Evolutionary conservation across 495 filamentous ascomycete genomes (phyloP).

Genomic region (Penicillium canescens): DNA sequence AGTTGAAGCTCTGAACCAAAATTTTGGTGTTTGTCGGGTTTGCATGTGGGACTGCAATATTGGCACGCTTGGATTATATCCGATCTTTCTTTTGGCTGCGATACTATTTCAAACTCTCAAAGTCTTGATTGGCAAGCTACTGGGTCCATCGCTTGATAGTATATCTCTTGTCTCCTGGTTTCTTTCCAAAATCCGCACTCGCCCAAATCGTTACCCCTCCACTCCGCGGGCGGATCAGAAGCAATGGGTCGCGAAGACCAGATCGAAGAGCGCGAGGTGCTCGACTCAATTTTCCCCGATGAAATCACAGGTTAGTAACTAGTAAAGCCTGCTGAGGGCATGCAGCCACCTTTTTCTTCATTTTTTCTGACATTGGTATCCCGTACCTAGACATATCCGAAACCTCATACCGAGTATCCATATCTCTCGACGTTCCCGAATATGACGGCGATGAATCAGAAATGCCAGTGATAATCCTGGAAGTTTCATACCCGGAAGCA

Average conservation of each 20-base stretch:
- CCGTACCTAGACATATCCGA: conserved; percentile 74
- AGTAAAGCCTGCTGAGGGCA: not conserved
- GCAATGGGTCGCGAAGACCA: conserved; percentile 94
- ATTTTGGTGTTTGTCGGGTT: conserved; percentile 47
- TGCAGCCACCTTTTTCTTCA: not conserved
- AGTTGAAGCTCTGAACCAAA: conserved; percentile 29
- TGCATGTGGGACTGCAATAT: conserved; percentile 47
- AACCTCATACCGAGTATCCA: conserved; percentile 78
- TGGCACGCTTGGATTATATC: conserved; percentile 14
- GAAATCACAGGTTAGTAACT: conserved; percentile 79
- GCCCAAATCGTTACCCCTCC: conserved; percentile 31
- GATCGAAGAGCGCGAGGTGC: conserved; percentile 91
- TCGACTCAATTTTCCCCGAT: conserved; percentile 97
- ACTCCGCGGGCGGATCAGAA: conserved; percentile 34
- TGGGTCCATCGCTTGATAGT: not conserved
- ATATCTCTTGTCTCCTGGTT: not conserved
- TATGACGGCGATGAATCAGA: conserved; percentile 55
- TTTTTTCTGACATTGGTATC: conserved; percentile 10
- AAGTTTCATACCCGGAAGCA: conserved; percentile 78
- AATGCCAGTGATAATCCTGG: conserved; percentile 63
- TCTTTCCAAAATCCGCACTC: not conserved
- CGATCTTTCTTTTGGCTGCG: conserved; percentile 5
- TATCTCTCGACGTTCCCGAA: conserved; percentile 72
- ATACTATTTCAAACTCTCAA: not conserved
- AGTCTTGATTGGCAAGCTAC: not conserved